Percentiles rank a stretch among this genome's conserved stretches.
Conservation (phyloP, 2,329 filamentous ascomycete genomes). For the Paecilomyces variotii region DNA sequence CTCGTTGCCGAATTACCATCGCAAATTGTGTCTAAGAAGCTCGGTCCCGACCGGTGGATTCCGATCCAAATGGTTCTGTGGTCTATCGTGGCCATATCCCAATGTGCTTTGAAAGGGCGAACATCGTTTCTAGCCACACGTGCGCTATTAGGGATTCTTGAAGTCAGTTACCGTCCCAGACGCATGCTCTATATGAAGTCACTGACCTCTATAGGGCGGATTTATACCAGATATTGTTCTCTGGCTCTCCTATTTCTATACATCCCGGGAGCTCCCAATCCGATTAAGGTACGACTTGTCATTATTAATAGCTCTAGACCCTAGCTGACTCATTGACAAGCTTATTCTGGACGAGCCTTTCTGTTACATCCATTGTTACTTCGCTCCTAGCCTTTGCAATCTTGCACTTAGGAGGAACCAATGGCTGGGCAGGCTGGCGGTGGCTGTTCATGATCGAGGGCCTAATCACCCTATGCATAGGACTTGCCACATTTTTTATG, state of each 20-base stretch:
- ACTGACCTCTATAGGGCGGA: conserved; percentile 28
- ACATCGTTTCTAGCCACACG: conserved; percentile 31
- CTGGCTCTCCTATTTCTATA: conserved; percentile 56
- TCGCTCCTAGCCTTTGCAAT: conserved; percentile 30
- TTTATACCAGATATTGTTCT: conserved; percentile 59
- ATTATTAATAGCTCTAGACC: neutral
- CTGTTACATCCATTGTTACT: conserved; percentile 25
- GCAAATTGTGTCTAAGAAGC: conserved; percentile 48
- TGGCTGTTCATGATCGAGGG: conserved; percentile 53
- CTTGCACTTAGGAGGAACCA: conserved; percentile 25
- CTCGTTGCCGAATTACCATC: conserved; percentile 49
- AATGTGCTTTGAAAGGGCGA: conserved; percentile 38
- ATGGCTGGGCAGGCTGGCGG: conserved; percentile 32
- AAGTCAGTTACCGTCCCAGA: conserved; percentile 12
- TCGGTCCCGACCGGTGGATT: conserved; percentile 49
- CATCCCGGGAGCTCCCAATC: conserved; percentile 53
- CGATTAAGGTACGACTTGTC: conserved; percentile 39
- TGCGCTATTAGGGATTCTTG: conserved; percentile 34
- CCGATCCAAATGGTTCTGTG: conserved; percentile 47
- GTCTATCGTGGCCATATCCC: conserved; percentile 41
- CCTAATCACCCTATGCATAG: conserved; percentile 45
- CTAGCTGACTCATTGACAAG: conserved; percentile 19
- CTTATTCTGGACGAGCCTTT: conserved; percentile 59
- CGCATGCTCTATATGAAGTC: neutral
- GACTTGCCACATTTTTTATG: conserved; percentile 46